Evolutionary conservation across 495 filamentous ascomycete species (phyloP), one percentile per base, ranked within the genome.

Genomic region (Aspergillus bridgeri): DNA sequence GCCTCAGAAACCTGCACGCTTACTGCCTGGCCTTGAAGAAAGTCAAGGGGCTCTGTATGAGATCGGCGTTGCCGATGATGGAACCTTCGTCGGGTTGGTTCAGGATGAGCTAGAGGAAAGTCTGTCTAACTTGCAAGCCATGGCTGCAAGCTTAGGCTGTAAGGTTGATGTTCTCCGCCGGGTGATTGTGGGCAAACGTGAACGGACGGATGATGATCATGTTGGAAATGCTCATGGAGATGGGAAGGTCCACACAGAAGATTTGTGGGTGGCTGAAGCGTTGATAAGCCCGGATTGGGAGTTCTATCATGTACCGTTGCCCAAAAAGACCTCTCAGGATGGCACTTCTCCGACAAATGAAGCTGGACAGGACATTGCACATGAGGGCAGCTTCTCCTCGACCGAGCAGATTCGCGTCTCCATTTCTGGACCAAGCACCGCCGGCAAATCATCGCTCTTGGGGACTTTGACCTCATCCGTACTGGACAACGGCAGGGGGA

Each of bases 1-100:
- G 1, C 80, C 84, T 18, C 66, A 79, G 22, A 85, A 84, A 56
- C 84, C 85, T 4, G 82, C 76, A 46, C 86, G 83, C 52, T 73
- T 91, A 43, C 74, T 90, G 11, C 88, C 91, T 5, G 90, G 94
- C 1, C 79, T 98, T 3, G 92, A 98, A 67, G 92, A 95, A 59
- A 96, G 91, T 42, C 86, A 89, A 57, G 94, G 94, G 18, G 95
- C 95, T 0, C 69, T 98, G 51, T 98, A 98, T 58, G 95, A 98
- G 72, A 95, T 98, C 66, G 94, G 94, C 0, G 92, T 98, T 20
- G 86, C 92, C 5, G 94, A 98, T 69, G 92, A 97, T 74, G 94
- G 94, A 15, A 90, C 87, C 0, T 87, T 98, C 58, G 86, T 96
- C 44, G 94, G 94, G 1, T 75, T 98, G n/a, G 88, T 89, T 1